A percentile compares a stretch with the other conserved stretches of the same genome.
phyloP scores from a whole-genome alignment of 1,284 basidiomycete genomes.

The Quambalaria eucalypti region DNA sequence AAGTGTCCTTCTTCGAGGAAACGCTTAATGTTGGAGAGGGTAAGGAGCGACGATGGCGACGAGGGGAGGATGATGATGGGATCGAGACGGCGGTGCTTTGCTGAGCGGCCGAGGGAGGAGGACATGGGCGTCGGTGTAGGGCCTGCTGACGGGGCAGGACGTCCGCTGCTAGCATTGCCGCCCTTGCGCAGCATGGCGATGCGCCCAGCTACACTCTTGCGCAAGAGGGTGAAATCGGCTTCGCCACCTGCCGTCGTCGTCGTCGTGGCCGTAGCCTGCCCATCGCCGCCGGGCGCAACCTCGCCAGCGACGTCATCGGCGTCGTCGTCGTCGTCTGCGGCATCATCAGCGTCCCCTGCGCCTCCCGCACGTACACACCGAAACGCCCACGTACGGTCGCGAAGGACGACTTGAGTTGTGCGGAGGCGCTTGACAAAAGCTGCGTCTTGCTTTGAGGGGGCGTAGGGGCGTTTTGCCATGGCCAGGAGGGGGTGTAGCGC shows the following conservation, averaged over 20 bases:
- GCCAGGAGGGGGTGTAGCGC: neutral
- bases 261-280: neutral
- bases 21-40: slow-evolving; percentile 91
- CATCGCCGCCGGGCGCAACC: neutral
- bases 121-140: neutral
- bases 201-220: neutral
- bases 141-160: slow-evolving; percentile 10
- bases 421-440: slow-evolving; percentile 40
- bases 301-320: neutral
- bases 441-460: slow-evolving; percentile 31
- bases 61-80: slow-evolving; percentile 96
- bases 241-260: neutral
- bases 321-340: neutral
- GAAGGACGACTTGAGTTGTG: slow-evolving; percentile 25
- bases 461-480: slow-evolving; percentile 31
- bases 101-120: slow-evolving; percentile 4
- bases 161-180: slow-evolving; percentile 8
- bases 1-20: slow-evolving; percentile 83
- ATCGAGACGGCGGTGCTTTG: slow-evolving; percentile 48
- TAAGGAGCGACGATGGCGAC: slow-evolving; percentile 84
- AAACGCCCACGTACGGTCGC: slow-evolving; percentile 15
- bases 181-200: slow-evolving; percentile 16
- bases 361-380: neutral
- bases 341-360: neutral
- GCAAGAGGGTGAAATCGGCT: neutral